Base-by-base conservation (phyloP, 345 rosid genomes). In the Bruguiera parviflora region DNA sequence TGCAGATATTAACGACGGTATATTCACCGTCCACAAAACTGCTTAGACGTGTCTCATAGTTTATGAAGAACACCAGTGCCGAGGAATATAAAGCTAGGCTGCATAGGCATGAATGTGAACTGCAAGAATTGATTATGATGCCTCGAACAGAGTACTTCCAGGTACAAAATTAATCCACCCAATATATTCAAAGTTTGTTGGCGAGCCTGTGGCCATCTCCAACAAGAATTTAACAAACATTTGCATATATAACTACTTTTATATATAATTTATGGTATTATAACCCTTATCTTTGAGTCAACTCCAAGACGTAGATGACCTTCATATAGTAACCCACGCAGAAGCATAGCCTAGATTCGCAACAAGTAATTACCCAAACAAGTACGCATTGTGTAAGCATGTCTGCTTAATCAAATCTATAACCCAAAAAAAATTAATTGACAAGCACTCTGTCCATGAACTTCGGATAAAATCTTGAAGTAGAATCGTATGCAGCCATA, bases 161-260 rank as follows among this genome's bases (percentile, higher is more conserved):
- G 5, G 32, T 24, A 20, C 66, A 60, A 65, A 53, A 8, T 19
- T 2, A 20, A 7, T n/a, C 18, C 4, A 28, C 25, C 27, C 6
- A 18, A 9, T 35, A 39, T 74, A 78, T 81, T 84, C 91, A 84
- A 87, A 78, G 84, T 81, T 87, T 83, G 87, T 74, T 84, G 87
- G 72, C 58, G 62, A 46, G 74, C 57, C 61, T 27, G 27, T 68
- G 67, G 71, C 76, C 79, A 79, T 73, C 77, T 74, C 73, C 84
- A 83, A 73, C 87, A 66, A 83, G 2, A 74, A 74, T 56, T 71
- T 73, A 79, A 82, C 84, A 58, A 82, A 55, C 78, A 39, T 61
- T 73, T 69, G 16, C 1, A 55, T 6, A 25, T 67, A 51, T 78
- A 65, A 67, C 25, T 55, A 55, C 58, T 2, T 55, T n/a, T 22